Evolutionary conservation across 495 filamentous ascomycete genomes (phyloP).

Genomic region (Penicillium tannophilum): DNA sequence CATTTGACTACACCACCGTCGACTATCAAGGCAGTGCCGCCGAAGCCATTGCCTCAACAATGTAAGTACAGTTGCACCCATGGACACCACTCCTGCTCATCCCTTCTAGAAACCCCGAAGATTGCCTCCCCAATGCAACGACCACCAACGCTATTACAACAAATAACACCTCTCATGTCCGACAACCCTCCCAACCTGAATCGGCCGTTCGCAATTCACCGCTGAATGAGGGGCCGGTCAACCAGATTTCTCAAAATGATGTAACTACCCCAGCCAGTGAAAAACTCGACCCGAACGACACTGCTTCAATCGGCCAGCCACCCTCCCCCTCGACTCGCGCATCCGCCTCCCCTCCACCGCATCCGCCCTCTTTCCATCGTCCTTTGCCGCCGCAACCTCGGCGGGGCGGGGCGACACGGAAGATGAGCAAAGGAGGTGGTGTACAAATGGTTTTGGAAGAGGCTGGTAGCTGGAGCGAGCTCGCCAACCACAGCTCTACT

Average conservation of each 20-base stretch:
- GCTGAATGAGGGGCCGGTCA: conserved; percentile 29
- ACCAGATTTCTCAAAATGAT: conserved; percentile 26
- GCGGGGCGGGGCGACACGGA: conserved; percentile 46
- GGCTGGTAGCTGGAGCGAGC: conserved; percentile 83
- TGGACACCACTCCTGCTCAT: not conserved
- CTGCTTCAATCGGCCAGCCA: conserved; percentile 25
- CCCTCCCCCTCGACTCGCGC: conserved; percentile 27
- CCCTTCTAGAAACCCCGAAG: conserved; percentile 43
- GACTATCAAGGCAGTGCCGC: conserved; percentile 55
- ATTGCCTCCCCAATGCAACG: conserved; percentile 34
- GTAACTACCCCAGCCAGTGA: conserved; percentile 32
- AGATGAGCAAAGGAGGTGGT: conserved; percentile 78
- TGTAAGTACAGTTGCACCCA: conserved; percentile 26
- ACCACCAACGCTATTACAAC: conserved; percentile 24
- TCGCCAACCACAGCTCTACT: conserved; percentile 81
- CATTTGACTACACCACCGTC: conserved; percentile 89
- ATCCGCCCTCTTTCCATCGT: conserved; percentile 41
- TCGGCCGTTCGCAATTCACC: conserved; percentile 28
- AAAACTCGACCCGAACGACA: conserved; percentile 35
- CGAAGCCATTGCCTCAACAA: conserved; percentile 41
- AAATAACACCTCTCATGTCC: conserved; percentile 26
- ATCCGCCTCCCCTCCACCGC: conserved; percentile 32
- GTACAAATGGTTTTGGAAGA: conserved; percentile 90
- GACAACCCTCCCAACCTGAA: conserved; percentile 45
- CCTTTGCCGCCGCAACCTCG: conserved; percentile 34